Evolutionary conservation across 768 basidiomycete species (phyloP).

Genomic region (Pulveroboletus sp.): DNA sequence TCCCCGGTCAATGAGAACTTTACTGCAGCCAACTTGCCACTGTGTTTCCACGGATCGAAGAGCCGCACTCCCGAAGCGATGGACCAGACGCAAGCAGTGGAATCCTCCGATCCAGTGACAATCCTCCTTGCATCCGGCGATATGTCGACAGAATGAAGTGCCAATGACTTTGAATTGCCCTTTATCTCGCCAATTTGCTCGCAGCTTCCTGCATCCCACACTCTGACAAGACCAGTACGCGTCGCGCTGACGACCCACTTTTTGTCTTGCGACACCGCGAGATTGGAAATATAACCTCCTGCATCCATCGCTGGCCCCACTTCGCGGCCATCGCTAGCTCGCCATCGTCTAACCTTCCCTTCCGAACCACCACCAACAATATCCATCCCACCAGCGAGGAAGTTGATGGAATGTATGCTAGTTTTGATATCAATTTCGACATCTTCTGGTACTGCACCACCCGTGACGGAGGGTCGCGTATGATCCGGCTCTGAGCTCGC

Average conservation of each 20-base stretch:
- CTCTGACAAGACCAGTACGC: background rate
- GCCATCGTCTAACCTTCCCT: conserved; percentile 1
- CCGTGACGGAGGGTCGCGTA: background rate
- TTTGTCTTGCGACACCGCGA: conserved; percentile 3
- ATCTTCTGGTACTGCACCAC: background rate
- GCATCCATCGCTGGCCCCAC: background rate
- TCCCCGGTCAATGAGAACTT: background rate
- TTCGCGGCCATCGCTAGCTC: background rate
- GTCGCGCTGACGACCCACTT: conserved; percentile 7
- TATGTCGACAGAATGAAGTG: background rate
- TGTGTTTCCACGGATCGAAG: background rate
- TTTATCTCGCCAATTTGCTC: background rate
- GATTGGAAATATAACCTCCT: background rate
- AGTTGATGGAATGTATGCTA: background rate
- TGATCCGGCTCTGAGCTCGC: too few relatives aligned
- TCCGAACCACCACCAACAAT: conserved; percentile 2
- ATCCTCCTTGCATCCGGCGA: background rate
- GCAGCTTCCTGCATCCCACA: conserved; percentile 4
- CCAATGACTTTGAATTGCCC: background rate
- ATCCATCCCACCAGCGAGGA: background rate
- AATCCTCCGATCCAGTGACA: background rate
- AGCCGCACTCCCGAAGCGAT: background rate
- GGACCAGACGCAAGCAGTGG: background rate
- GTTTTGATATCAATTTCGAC: background rate
- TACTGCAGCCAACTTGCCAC: background rate